Evolutionary conservation across 257 asterid genomes (phyloP).

Genomic region (Voacanga thouarsii): DNA sequence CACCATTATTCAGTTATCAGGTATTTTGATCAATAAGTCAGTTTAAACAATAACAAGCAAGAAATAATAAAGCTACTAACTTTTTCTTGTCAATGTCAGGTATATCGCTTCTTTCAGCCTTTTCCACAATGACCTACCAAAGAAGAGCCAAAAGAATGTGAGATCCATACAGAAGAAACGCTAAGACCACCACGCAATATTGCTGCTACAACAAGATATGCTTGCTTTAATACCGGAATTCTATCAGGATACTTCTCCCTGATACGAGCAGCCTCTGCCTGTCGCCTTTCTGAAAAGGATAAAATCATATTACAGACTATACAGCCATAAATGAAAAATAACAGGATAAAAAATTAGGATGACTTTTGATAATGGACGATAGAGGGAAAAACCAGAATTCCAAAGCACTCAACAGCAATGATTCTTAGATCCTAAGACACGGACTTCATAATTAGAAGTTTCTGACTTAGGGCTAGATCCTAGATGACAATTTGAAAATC

Average conservation of each 20-base stretch:
- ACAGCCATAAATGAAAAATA: not conserved
- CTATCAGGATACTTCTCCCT: conserved; percentile 98
- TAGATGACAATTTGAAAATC: not conserved
- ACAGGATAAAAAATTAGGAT: not conserved
- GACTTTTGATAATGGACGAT: not conserved
- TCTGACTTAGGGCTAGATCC: not conserved
- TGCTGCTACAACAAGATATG: not conserved
- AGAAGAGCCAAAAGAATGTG: conserved; percentile 8
- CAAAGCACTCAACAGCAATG: too few relatives aligned
- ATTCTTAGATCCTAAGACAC: too few relatives aligned
- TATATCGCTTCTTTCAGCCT: conserved; percentile 89
- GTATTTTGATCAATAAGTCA: not conserved
- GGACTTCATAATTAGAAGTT: not conserved
- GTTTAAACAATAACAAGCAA: not conserved
- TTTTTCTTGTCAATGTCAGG: conserved; percentile 96
- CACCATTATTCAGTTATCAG: not conserved
- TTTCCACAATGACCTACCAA: conserved; percentile 82
- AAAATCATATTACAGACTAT: not conserved
- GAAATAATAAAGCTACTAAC: conserved; percentile 33
- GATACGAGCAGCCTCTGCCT: conserved; percentile 92
- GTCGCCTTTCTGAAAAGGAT: conserved; percentile 73
- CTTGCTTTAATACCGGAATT: conserved; percentile 60
- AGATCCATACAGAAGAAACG: conserved; percentile 2
- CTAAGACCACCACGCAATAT: not conserved
- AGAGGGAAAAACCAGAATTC: not conserved